Evolutionary conservation across 2,329 filamentous ascomycete genomes (phyloP), one percentile per base, ranked within the genome.

Genomic region (Penicillium hordei): DNA sequence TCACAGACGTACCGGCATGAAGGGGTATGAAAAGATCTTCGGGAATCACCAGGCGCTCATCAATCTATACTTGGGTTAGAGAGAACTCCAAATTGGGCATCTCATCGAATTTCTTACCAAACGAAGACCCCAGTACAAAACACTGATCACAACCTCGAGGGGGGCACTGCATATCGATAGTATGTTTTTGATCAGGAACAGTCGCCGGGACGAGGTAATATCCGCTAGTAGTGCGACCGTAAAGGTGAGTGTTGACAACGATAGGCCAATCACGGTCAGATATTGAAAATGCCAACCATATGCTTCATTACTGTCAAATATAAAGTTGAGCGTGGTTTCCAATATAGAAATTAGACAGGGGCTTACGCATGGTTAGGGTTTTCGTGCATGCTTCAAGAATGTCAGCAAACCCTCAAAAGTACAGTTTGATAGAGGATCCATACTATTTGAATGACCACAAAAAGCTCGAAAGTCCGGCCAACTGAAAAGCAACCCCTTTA

Each of bases 241-340:
- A 71, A 86, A 86, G 34, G 84, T 85, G 44, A 79, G 36, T 2
- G 83, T 83, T 1, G 83, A 78, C 49, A 87, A 72, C 5, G 78
- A 73, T 7, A 87, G 78, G 43, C 85, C 85, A 65, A 88, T 81
- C 64, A 86, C 85, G 59, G 85, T 87, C 23, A 87, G 76, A 67
- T 85, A 87, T 73, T 87, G 85, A 60, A 87, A 81, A 68, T 88
- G 85, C 84, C 85, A 87, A 64, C 85, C 85, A 70, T 85, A 87
- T 36, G 83, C 82, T 15, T 83, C 76, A 63, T 83, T 86, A 42
- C 79, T 84, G 25, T 56, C 8, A 17, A 45, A 29, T 8, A 34
- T 48, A 5, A 50, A 25, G 25, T 49, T 59, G 29, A 60, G 52
- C 36, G 44, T 43, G 6, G 6, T 13, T 27, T 15, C n/a, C 38